Evolutionary conservation across 768 basidiomycete species (phyloP).

Genomic region (Terana coerulea): DNA sequence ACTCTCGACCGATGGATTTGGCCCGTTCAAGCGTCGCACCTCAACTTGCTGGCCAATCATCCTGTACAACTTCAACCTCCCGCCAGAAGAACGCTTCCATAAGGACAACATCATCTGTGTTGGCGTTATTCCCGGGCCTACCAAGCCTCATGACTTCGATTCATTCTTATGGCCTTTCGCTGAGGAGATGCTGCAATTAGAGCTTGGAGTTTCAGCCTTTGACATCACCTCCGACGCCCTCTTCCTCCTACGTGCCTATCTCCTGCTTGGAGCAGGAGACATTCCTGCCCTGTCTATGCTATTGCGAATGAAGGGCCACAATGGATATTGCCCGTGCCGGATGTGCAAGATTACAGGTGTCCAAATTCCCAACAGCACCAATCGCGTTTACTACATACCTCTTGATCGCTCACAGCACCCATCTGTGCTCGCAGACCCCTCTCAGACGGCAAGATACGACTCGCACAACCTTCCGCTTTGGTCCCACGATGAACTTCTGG

Average conservation of each 20-base stretch:
- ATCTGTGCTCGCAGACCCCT: background rate
- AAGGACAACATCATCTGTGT: slow-evolving; percentile 13
- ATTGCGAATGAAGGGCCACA: slow-evolving; percentile 27
- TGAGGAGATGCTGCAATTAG: slow-evolving; percentile 24
- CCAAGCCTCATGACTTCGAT: slow-evolving; percentile 21
- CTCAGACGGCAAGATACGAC: slow-evolving; percentile 1
- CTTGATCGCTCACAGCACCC: slow-evolving; percentile 12
- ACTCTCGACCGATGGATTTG: slow-evolving; percentile 40
- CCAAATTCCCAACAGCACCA: background rate
- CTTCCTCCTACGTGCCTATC: slow-evolving; percentile 23
- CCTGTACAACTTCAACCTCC: slow-evolving; percentile 35
- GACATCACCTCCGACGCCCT: slow-evolving; percentile 2
- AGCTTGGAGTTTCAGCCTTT: slow-evolving; percentile 18
- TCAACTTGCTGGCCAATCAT: slow-evolving; percentile 39
- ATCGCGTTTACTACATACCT: slow-evolving; percentile 17
- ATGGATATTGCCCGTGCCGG: slow-evolving; percentile 22
- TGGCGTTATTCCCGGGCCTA: slow-evolving; percentile 23
- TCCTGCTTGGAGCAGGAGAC: slow-evolving; percentile 23
- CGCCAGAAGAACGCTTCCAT: slow-evolving; percentile 18
- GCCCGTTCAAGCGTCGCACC: slow-evolving; percentile 29
- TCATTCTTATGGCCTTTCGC: slow-evolving; percentile 25
- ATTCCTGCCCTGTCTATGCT: slow-evolving; percentile 25
- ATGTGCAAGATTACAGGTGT: slow-evolving; percentile 23
- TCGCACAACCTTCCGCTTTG: slow-evolving; percentile 15
- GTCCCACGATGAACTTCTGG: slow-evolving; percentile 14